phyloP scores from a whole-genome alignment of 2,329 filamentous ascomycete genomes.

The Capronia americana region DNA sequence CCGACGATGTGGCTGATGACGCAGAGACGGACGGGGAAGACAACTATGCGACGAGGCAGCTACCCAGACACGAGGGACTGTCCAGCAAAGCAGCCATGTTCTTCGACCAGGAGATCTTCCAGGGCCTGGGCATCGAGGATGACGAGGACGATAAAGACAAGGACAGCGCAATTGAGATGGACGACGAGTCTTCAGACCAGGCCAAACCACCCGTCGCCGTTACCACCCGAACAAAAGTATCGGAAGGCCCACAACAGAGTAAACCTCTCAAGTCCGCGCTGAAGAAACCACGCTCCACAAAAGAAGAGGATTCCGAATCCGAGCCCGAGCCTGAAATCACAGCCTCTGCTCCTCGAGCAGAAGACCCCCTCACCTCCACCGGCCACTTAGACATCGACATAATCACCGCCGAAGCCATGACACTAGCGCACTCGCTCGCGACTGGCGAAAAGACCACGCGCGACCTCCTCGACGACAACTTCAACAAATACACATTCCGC shows the following conservation, averaged over 20 bases:
- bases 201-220: not conserved
- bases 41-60: conserved; percentile 20
- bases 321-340: conserved; percentile 46
- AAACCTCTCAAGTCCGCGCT: conserved; percentile 41
- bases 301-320: conserved; percentile 32
- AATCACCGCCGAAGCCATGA: conserved; percentile 99
- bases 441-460: conserved; percentile 79
- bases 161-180: conserved; percentile 48
- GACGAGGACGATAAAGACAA: conserved; percentile 53
- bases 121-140: conserved; percentile 73
- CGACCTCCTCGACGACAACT: conserved; percentile 86
- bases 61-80: conserved; percentile 59
- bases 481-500: conserved; percentile 90
- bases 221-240: conserved; percentile 29
- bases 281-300: conserved; percentile 36
- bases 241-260: conserved; percentile 39
- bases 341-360: conserved; percentile 32
- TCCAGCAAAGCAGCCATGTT: conserved; percentile 86
- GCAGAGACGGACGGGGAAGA: conserved; percentile 48
- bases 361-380: conserved; percentile 51
- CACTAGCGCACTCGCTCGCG: conserved; percentile 88
- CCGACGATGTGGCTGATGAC: conserved; percentile 54
- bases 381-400: conserved; percentile 83
- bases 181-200: conserved; percentile 41
- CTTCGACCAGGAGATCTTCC: conserved; percentile 95